Evolutionary conservation across 192 early-diverging fungal genomes (phyloP), one percentile per base, ranked within the genome.

Genomic region (Allomyces macrogynus): DNA sequence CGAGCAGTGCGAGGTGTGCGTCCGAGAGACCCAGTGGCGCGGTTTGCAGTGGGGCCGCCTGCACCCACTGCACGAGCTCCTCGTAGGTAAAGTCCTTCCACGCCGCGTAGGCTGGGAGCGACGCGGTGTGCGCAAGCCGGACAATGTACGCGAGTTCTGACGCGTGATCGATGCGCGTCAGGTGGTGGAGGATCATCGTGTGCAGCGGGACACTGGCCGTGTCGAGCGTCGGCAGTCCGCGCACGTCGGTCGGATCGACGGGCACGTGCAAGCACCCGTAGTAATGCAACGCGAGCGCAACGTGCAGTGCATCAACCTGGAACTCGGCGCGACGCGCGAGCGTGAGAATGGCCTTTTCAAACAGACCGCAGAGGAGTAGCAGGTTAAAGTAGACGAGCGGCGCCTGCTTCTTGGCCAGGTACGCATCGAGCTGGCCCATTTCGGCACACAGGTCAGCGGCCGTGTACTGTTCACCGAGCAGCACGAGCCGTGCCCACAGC

Each of bases 271-370:
- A 73, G 61, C 89, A 70, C 12, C 93, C 89, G 67, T 85, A 83
- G 72, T 88, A 84, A 1, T 81, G 86, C 71, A 93, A 71, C 1
- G 85, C 78, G 54, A 95, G 81, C n/a, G 88, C 91, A 77, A 95
- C 87, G 69, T 97, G 94, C 11, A 97, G 82, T 12, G 90, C 91
- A 65, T 99, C 94, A 8, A 40, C 32, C 8, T 88, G 69, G 70
- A 76, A 86, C 9, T 68, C 72, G 23, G 81, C 82, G 23, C 76
- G 69, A 62, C 81, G 80, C 57, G 77, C 76, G 23, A 94, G 76
- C 65, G 89, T 85, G 57, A 82, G 74, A 18, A 94, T 74, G 10
- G 92, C 93, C 70, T 78, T 63, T 23, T 23, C 60, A 62, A 54
- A 42, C n/a, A 65, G 32, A 40, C 32, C 32, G 32, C 32, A 40